Evolutionary conservation across 495 filamentous ascomycete species (phyloP), one percentile per base, ranked within the genome.

Genomic region (Coniosporium apollinis): DNA sequence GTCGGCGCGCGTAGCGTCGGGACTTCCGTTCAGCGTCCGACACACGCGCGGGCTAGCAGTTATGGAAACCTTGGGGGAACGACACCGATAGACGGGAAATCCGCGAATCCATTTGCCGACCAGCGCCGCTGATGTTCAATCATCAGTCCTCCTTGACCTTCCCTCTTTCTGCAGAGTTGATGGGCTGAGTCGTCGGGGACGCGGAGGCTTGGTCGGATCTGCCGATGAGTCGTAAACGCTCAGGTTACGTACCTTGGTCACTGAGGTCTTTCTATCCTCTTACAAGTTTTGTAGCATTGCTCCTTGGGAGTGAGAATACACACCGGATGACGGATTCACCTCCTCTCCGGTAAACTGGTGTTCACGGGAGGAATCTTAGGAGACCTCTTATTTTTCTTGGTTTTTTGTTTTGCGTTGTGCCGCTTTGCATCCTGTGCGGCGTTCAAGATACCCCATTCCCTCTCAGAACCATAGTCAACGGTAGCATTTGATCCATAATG

Each of bases 121-220:
- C 49, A 43, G 22, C 26, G 24, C 36, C 43, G 47, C 38, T 49
- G 49, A 49, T 41, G 37, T 43, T 53, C 43, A 19, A 22, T 34
- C 32, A 29, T 42, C 48, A 38, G 33, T 52, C 50, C 44, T 44
- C 42, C 30, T 41, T 56, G 55, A 58, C 55, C 55, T 54, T 58
- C 47, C 33, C 45, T 24, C 38, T 42, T 9, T 16, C n/a, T 32
- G 8, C 13, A 13, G 8, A 26, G 24, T 28, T 38, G 30, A 34
- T 33, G 39, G 44, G 37, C 45, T 46, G 43, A 28, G 44, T 49
- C 49, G 39, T 36, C 26, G 43, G 39, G 45, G 46, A 41, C 22
- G 25, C 43, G 35, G n/a, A n/a, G 26, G 13, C n/a, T 13, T 10
- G 11, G 30, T 28, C 15, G 34, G 42, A 36, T 45, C 49, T 41